Base-by-base conservation (phyloP, 1,284 basidiomycete species). In the Sporisorium graminicola region DNA sequence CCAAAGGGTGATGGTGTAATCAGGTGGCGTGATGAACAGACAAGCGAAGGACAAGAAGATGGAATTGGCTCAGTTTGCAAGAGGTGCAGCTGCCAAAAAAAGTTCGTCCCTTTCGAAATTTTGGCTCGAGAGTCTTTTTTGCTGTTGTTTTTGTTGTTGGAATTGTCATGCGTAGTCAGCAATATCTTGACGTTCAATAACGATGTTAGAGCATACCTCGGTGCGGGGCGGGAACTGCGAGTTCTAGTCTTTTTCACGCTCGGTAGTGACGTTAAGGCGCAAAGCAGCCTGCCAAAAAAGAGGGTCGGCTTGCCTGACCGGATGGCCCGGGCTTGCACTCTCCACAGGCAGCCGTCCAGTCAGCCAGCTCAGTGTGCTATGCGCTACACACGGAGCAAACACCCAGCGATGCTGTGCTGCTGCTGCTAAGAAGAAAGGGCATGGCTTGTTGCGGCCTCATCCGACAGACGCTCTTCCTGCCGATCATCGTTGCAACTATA, bases 191-290 rank as follows among this genome's bases (percentile, higher is more conserved):
- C 3, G 10, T n/a, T 49, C 29, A 2, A 1, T n/a, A 13, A 10
- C 6, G 22, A 13, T 50, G 49, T 50, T 50, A 50, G 49, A 50
- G 18, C n/a, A n/a, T n/a, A n/a, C n/a, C n/a, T n/a, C n/a, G n/a
- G n/a, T n/a, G n/a, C n/a, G n/a, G 26, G 10, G 22, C 24, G 12
- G 44, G 37, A n/a, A 27, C 29, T 2, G 50, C 50, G 51, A 12
- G 26, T 50, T 33, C 10, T n/a, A n/a, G n/a, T 18, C 44, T 33
- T 56, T 71, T 72, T 72, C 69, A 72, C 69, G 69, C 69, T 72
- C 69, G 54, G 59, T 26, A 47, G n/a, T n/a, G n/a, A n/a, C n/a
- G n/a, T n/a, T n/a, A n/a, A n/a, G 20, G 6, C 27, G 42, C 43
- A 33, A 5, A 2, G 14, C 16, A 40, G 18, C 37, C 14, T 16